A percentile compares a stretch with the other conserved stretches of the same genome.
phyloP scores from a whole-genome alignment of 2,329 filamentous ascomycete genomes.

The Hirsutella minnesotensis region DNA sequence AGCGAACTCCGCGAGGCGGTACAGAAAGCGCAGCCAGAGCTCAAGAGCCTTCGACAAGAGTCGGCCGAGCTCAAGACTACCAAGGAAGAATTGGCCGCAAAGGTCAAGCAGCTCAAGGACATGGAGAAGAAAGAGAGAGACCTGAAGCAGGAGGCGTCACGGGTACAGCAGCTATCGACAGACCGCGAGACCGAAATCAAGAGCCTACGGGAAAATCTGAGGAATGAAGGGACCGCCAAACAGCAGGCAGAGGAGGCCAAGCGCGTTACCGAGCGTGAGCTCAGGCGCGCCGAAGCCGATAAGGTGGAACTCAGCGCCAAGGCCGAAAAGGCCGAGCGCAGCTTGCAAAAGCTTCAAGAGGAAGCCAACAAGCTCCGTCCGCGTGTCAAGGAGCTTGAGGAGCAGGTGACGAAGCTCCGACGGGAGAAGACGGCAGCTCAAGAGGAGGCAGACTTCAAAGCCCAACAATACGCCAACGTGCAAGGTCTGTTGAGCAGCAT shows the following conservation, averaged over 20 bases:
- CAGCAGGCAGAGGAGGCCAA: constrained; percentile 70
- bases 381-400: constrained; percentile 56
- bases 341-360: constrained; percentile 60
- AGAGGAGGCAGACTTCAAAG: constrained; percentile 76
- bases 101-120: constrained; percentile 51
- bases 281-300: constrained; percentile 66
- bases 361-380: constrained; percentile 58
- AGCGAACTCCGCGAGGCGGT: constrained; percentile 68
- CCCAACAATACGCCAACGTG: constrained; percentile 72
- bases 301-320: constrained; percentile 66
- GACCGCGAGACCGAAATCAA: constrained; percentile 73
- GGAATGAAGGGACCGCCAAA: constrained; percentile 59
- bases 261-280: constrained; percentile 60
- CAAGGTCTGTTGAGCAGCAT: constrained; percentile 82
- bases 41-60: constrained; percentile 68
- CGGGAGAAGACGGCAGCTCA: constrained; percentile 56
- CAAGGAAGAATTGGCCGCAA: constrained; percentile 59
- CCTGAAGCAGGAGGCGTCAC: constrained; percentile 59
- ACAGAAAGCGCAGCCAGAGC: constrained; percentile 76
- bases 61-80: constrained; percentile 59
- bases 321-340: constrained; percentile 57
- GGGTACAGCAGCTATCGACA: constrained; percentile 54
- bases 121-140: constrained; percentile 77
- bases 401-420: constrained; percentile 55
- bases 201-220: constrained; percentile 64